Percentiles rank a stretch among this genome's conserved stretches.
These are phyloP conservation scores for Globisporangium middletonii DNA, from an alignment of 352 stramenopile genomes.

Conservation along the genomic window DNA sequence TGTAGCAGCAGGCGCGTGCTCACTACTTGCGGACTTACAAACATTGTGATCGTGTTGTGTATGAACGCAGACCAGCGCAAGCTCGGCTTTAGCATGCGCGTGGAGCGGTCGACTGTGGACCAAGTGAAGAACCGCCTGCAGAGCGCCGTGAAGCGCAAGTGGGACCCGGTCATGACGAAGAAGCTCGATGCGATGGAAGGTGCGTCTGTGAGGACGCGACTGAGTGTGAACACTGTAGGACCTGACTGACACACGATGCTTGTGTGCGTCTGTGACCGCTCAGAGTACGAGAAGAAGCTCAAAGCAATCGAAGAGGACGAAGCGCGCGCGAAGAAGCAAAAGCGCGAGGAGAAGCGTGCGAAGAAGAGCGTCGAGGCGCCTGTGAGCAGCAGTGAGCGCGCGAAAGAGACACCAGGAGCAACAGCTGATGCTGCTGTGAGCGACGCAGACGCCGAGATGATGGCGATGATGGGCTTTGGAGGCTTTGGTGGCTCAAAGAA, in stretches of 20 bases:
- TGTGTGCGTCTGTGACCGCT: neutral
- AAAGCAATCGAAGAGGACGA: slow-evolving; percentile 65
- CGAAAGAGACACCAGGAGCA: neutral
- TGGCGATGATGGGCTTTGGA: slow-evolving; percentile 90
- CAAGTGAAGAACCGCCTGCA: slow-evolving; percentile 86
- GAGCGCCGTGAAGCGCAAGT: slow-evolving; percentile 77
- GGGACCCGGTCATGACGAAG: slow-evolving; percentile 74
- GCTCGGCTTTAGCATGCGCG: slow-evolving; percentile 89
- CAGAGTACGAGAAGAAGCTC: slow-evolving; percentile 86
- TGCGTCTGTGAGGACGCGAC: slow-evolving; percentile 1
- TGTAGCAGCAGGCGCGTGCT: neutral
- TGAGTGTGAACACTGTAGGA: neutral
- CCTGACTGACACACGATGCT: no score
- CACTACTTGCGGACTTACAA: neutral
- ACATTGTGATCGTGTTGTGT: neutral
- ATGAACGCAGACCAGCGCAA: slow-evolving; percentile 75
- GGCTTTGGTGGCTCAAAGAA: slow-evolving; percentile 84
- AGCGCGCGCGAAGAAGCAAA: slow-evolving; percentile 57
- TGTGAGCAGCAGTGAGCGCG: slow-evolving; percentile 1
- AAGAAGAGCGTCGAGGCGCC: slow-evolving; percentile 26
- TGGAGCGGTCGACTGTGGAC: slow-evolving; percentile 83
- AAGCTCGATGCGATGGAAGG: slow-evolving; percentile 78
- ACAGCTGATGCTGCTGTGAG: slow-evolving; percentile 4
- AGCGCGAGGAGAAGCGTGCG: slow-evolving; percentile 71
- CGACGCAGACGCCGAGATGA: slow-evolving; percentile 81